Base-by-base conservation (phyloP, 768 basidiomycete genomes). In the Amanita inopinata region DNA sequence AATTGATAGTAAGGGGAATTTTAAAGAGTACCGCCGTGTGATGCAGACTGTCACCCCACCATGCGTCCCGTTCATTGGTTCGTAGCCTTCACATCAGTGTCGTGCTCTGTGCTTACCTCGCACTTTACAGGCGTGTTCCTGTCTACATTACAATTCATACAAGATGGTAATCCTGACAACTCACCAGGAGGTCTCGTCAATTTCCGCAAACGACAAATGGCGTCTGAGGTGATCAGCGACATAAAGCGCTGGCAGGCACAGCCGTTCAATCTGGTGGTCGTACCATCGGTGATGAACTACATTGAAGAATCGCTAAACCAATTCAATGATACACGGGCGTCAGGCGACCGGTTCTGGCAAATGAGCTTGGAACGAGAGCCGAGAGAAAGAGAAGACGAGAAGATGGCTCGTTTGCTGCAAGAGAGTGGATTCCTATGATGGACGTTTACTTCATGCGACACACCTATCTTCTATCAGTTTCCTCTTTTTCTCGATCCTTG, bases 31-130 rank as follows among this genome's bases (percentile, higher is more conserved):
- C 63, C 79, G 88, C 40, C 76, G 82, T 46, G 74, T 82, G 34
- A 77, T 98, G 52, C 82, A 86, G 11, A 74, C 70, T 25, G 81
- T 93, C 25, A 77, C 83, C 15, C 90, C 92, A 0, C 94, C 94
- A 42, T 96, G 93, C 59, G 91, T 98, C 0, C 94, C 94, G 5
- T 98, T 97, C 64, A 83, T 98, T 43, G 94, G 94, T 93, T 51
- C 51, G 75, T 56, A 19, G 24, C 23, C 4, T 30, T 40, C 15
- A 8, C 4, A 28, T 31, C 9, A 19, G 27, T 12, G 15, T 23
- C 47, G 49, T 35, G 42, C 43, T 20, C 40, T 30, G 12, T 52
- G 9, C 1, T 27, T 47, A 27, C 38, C 32, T 25, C 18, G 28
- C 6, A 9, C 12, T 11, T 7, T 46, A 0, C 52, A 96, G 94